phyloP scores from a whole-genome alignment of 805 yeast species.

The Alloascoidea africana region DNA sequence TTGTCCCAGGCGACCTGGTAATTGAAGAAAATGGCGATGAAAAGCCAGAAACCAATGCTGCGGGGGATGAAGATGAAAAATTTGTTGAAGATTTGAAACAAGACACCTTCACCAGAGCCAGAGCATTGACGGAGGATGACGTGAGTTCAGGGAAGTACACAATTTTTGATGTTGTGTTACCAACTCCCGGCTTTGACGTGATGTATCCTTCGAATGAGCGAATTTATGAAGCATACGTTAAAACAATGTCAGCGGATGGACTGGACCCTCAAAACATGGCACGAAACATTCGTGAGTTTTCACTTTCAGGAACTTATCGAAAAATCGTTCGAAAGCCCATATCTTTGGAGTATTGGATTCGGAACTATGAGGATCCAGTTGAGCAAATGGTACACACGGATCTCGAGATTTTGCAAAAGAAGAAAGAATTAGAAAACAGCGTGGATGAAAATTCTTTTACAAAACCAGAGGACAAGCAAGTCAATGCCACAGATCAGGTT shows the following conservation, averaged over 20 bases:
- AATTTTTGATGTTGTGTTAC: constrained; percentile 77
- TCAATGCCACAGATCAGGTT: constrained; percentile 10
- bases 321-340: constrained; percentile 51
- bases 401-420: constrained; percentile 33
- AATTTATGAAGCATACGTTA: constrained; percentile 45
- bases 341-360: constrained; percentile 42
- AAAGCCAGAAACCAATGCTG: constrained; percentile 14
- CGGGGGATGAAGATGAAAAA: constrained; percentile 26
- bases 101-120: constrained; percentile 46
- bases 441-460: too few relatives aligned
- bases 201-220: constrained; percentile 59
- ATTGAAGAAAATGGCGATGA: constrained; percentile 18
- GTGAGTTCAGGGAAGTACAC: constrained; percentile 38
- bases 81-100: constrained; percentile 60
- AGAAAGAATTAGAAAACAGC: constrained; percentile 11
- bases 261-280: constrained; percentile 79
- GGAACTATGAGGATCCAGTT: constrained; percentile 45
- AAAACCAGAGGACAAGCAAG: constrained; percentile 8
- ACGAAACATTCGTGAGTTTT: constrained; percentile 75
- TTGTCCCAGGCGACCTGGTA: constrained; percentile 76
- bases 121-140: constrained; percentile 64
- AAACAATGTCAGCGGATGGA: constrained; percentile 61
- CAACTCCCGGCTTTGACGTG: constrained; percentile 96
- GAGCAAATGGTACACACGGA: constrained; percentile 75
- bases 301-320: constrained; percentile 85